These are phyloP conservation scores for Whalleya microplaca DNA, from an alignment of 2,329 filamentous ascomycete species.

Conservation along the genomic window DNA sequence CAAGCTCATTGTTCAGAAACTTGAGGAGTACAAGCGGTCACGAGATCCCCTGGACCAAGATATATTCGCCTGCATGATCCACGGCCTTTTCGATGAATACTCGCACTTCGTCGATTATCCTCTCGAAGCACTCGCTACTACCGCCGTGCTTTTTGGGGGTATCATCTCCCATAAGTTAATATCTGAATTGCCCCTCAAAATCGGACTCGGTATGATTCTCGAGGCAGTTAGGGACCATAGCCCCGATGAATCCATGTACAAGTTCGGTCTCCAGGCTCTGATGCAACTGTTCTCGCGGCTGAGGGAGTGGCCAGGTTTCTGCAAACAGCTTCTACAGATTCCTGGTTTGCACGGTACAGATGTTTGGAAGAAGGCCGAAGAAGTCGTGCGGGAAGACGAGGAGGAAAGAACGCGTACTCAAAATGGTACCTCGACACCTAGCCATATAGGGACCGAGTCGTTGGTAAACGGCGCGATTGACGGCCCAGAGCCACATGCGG, in stretches of 20 bases:
- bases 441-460: conserved; percentile 48
- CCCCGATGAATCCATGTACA: conserved; percentile 91
- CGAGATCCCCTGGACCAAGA: conserved; percentile 85
- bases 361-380: conserved; percentile 80
- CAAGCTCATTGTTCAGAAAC: conserved; percentile 79
- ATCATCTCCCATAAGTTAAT: conserved; percentile 95
- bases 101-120: conserved; percentile 95
- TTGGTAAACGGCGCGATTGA: conserved; percentile 74
- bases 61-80: conserved; percentile 97
- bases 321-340: conserved; percentile 80
- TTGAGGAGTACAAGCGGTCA: conserved; percentile 88
- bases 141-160: conserved; percentile 93
- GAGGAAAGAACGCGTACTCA: conserved; percentile 61
- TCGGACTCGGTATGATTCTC: conserved; percentile 96
- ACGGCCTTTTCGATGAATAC: conserved; percentile 96
- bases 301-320: conserved; percentile 94
- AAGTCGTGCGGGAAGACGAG: conserved; percentile 72
- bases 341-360: conserved; percentile 83
- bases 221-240: conserved; percentile 88
- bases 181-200: conserved; percentile 85
- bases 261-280: conserved; percentile 93
- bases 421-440: conserved; percentile 51
- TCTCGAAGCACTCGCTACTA: conserved; percentile 92
- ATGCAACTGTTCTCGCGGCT: conserved; percentile 85
- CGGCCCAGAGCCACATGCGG: conserved; percentile 66